phyloP scores from a whole-genome alignment of 2,329 filamentous ascomycete species.

The Westerdykella ornata region DNA sequence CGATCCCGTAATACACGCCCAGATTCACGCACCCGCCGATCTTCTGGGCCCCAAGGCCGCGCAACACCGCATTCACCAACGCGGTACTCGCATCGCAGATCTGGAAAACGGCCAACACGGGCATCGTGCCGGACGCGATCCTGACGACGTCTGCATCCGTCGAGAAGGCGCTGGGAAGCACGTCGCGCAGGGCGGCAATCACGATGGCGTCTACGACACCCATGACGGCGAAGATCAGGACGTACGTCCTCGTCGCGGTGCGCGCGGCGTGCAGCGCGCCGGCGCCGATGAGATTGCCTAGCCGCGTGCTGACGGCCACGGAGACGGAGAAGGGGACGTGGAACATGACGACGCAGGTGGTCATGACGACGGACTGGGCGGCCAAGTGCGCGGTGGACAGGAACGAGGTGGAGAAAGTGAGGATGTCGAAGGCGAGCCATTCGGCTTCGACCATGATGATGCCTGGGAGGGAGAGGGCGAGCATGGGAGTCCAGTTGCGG shows the following conservation, averaged over 20 bases:
- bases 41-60: slow-evolving; percentile 35
- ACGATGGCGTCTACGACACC: slow-evolving; percentile 32
- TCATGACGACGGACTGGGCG: slow-evolving; percentile 55
- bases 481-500: slow-evolving; percentile 74
- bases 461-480: slow-evolving; percentile 79
- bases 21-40: slow-evolving; percentile 37
- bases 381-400: slow-evolving; percentile 75
- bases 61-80: slow-evolving; percentile 33
- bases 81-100: slow-evolving; percentile 35
- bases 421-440: slow-evolving; percentile 35
- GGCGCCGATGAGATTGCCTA: slow-evolving; percentile 38
- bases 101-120: slow-evolving; percentile 35
- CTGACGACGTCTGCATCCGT: slow-evolving; percentile 31
- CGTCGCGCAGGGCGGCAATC: slow-evolving; percentile 22
- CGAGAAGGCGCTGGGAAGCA: slow-evolving; percentile 32
- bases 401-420: slow-evolving; percentile 69
- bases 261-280: slow-evolving; percentile 30
- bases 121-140: slow-evolving; percentile 30
- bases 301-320: slow-evolving; percentile 35
- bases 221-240: slow-evolving; percentile 31
- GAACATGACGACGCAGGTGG: slow-evolving; percentile 32
- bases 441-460: slow-evolving; percentile 85
- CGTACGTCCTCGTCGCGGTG: slow-evolving; percentile 29
- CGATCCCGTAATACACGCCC: slow-evolving; percentile 35
- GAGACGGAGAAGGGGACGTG: slow-evolving; percentile 39